Evolutionary conservation across 164 flowering plant genomes (phyloP).

Genomic region (Chimonanthus praecox): DNA sequence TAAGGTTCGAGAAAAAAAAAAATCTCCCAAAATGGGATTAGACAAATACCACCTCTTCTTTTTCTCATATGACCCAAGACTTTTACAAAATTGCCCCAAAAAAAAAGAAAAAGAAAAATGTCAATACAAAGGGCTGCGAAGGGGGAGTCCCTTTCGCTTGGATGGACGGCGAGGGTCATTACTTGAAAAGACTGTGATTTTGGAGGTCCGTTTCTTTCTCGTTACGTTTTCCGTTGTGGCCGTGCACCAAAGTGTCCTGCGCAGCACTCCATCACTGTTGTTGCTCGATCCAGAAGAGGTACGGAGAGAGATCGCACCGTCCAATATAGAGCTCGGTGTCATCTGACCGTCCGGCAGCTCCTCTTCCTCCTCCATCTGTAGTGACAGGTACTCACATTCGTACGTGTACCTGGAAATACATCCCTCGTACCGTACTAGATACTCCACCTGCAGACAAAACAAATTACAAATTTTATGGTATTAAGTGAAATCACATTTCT

Average conservation of each 20-base stretch:
- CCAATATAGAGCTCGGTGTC: constrained; percentile 24
- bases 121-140: constrained; percentile 22
- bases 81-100: constrained; percentile 1
- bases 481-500: background rate
- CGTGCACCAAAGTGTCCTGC: constrained; percentile 13
- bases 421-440: constrained; percentile 13
- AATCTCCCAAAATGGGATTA: background rate
- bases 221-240: constrained; percentile 20
- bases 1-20: background rate
- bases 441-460: constrained; percentile 12
- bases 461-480: background rate
- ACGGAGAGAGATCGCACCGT: constrained; percentile 11
- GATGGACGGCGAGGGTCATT: constrained; percentile 9
- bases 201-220: constrained; percentile 13
- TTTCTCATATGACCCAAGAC: background rate
- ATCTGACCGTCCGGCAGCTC: constrained; percentile 16
- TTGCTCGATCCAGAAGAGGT: constrained; percentile 17
- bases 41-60: background rate
- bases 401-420: constrained; percentile 19
- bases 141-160: constrained; percentile 19
- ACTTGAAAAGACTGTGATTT: background rate
- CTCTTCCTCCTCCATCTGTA: constrained; percentile 9
- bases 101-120: background rate
- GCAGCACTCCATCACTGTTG: background rate
- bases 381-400: constrained; percentile 15